phyloP scores from a whole-genome alignment of 2,329 filamentous ascomycete genomes.

The Tympanopsis confertula region DNA sequence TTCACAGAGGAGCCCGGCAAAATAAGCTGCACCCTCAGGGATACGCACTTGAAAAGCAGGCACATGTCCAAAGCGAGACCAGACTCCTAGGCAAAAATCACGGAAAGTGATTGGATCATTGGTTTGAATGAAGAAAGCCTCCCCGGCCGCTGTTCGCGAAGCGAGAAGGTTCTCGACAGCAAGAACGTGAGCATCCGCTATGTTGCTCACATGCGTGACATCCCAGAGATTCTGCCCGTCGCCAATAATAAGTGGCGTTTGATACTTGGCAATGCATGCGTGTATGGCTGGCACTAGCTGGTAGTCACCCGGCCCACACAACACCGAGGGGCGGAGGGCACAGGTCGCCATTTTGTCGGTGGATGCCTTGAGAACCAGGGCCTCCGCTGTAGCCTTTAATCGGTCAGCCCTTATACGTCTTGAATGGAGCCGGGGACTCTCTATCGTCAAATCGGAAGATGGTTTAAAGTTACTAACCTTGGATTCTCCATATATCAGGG shows the following conservation, averaged over 20 bases:
- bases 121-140: constrained; percentile 31
- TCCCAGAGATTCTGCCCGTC: constrained; percentile 28
- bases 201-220: constrained; percentile 26
- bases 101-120: constrained; percentile 29
- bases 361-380: constrained; percentile 23
- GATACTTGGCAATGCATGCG: constrained; percentile 25
- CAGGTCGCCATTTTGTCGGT: constrained; percentile 19
- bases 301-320: constrained; percentile 27
- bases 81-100: constrained; percentile 27
- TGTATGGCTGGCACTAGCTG: constrained; percentile 27
- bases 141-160: constrained; percentile 23
- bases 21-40: neutral
- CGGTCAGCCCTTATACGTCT: no score
- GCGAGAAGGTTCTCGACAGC: constrained; percentile 26
- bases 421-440: no score
- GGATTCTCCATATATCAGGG: constrained; percentile 28
- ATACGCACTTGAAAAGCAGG: constrained; percentile 24
- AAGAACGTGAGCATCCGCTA: constrained; percentile 29
- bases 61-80: constrained; percentile 36
- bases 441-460: no score
- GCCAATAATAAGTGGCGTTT: constrained; percentile 27
- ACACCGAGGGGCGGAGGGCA: constrained; percentile 26
- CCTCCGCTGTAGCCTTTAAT: constrained; percentile 24
- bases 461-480: constrained; percentile 14
- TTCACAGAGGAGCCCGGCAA: constrained; percentile 30